Evolutionary conservation across 805 yeast species (phyloP), one percentile per base, ranked within the genome.

Genomic region (Nematodospora valgi): DNA sequence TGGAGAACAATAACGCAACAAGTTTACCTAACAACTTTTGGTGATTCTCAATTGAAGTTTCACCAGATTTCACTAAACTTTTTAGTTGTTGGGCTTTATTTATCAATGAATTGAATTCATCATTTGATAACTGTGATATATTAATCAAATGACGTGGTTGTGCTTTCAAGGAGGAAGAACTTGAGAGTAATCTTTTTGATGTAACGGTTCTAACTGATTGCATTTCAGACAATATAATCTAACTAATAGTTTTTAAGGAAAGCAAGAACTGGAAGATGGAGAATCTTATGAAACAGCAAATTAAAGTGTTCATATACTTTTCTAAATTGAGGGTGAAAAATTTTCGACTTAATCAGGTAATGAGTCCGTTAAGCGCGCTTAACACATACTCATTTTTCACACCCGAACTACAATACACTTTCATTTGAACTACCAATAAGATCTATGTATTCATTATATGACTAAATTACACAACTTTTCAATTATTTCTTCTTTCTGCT

Each of bases 1-100:
- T 93, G 38, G 87, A 75, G 61, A 93, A 93, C 29, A 93, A 58
- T 51, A 93, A 61, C 0, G 97, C 87, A 17, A 86, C 80, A 2
- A 91, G 75, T 58, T 81, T 86, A 2, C 97, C 98, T 25, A 76
- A 61, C 32, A 93, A 64, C 36, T 86, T 77, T 30, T 61, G 68
- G 37, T 68, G 70, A 41, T 68, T 57, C 12, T 54, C 50, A 25
- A 44, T 33, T 2, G 68, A 48, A 6, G 54, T 48, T 33, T 72
- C 59, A 9, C 11, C 4, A 4, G 72, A 56, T 50, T 77, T 79
- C 56, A 84, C 78, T 23, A 76, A 62, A 4, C 60, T 45, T 56
- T 93, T 91, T 62, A 74, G 86, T 37, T 68, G 46, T 33, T 72
- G 71, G 2, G 96, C 97, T 54, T 86, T 80, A 38, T 71, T 60